Evolutionary conservation across 116 monocot species (phyloP).

Genomic region (Zostera marina): DNA sequence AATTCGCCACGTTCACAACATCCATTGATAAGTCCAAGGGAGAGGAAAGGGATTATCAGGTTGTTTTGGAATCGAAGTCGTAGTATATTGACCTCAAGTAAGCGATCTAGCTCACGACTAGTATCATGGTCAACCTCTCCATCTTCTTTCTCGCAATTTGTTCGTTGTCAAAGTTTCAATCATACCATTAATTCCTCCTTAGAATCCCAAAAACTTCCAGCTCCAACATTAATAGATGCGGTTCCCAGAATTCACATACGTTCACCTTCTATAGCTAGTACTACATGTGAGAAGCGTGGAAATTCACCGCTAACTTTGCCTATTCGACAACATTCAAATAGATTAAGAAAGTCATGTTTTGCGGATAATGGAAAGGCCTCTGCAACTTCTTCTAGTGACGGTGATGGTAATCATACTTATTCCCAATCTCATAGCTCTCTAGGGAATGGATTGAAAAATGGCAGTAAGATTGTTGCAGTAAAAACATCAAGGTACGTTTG

Average conservation of each 20-base stretch:
- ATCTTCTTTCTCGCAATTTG: slow-evolving; percentile 62
- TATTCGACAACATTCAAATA: slow-evolving; percentile 35
- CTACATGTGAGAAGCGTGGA: slow-evolving; percentile 68
- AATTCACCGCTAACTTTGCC: slow-evolving; percentile 54
- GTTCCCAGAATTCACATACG: slow-evolving; percentile 16
- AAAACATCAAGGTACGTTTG: slow-evolving; percentile 32
- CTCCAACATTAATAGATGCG: slow-evolving; percentile 25
- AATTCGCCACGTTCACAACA: slow-evolving; percentile 32
- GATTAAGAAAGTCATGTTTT: slow-evolving; percentile 25
- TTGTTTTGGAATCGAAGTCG: slow-evolving; percentile 28
- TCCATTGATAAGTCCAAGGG: slow-evolving; percentile 23
- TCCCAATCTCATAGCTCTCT: slow-evolving; percentile 66
- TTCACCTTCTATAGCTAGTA: slow-evolving; percentile 32
- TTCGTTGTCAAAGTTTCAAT: slow-evolving; percentile 85
- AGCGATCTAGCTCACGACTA: slow-evolving; percentile 52
- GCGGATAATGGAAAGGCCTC: slow-evolving; percentile 45
- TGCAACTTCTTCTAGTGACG: slow-evolving; percentile 66
- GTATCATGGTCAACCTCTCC: slow-evolving; percentile 78
- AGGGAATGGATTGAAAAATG: slow-evolving; percentile 46
- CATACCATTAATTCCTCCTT: slow-evolving; percentile 28
- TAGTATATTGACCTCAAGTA: slow-evolving; percentile 26
- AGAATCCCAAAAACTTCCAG: slow-evolving; percentile 69
- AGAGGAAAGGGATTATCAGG: slow-evolving; percentile 35
- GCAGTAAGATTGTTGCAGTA: slow-evolving; percentile 13
- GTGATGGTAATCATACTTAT: slow-evolving; percentile 67